phyloP scores from a whole-genome alignment of 2,329 filamentous ascomycete genomes.

The Mycogone perniciosa region DNA sequence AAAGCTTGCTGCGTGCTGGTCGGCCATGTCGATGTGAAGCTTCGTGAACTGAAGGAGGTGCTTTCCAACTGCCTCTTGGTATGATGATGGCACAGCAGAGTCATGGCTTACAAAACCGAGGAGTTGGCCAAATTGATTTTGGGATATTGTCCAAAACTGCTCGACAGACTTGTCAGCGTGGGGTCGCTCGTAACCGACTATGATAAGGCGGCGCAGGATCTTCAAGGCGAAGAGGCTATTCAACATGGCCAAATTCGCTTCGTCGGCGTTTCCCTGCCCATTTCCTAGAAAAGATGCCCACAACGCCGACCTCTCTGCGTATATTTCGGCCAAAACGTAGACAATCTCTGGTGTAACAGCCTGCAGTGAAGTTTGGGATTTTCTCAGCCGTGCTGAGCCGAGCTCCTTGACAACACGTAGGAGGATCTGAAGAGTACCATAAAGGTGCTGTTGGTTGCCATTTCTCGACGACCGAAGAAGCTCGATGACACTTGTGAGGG shows the following conservation, averaged over 20 bases:
- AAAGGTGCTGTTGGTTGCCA: slow-evolving; percentile 59
- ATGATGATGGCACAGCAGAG: slow-evolving; percentile 44
- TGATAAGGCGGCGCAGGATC: slow-evolving; percentile 68
- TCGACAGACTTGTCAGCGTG: slow-evolving; percentile 70
- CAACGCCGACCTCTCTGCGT: slow-evolving; percentile 61
- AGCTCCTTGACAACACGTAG: slow-evolving; percentile 88
- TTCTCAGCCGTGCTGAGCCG: slow-evolving; percentile 68
- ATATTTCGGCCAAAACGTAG: slow-evolving; percentile 71
- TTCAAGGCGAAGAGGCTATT: slow-evolving; percentile 77
- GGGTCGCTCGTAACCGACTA: slow-evolving; percentile 78
- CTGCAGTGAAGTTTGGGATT: slow-evolving; percentile 70
- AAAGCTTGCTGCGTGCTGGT: slow-evolving; percentile 74
- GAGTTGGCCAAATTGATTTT: slow-evolving; percentile 71
- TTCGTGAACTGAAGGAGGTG: slow-evolving; percentile 89
- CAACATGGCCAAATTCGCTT: slow-evolving; percentile 58
- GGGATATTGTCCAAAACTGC: slow-evolving; percentile 73
- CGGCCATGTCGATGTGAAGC: slow-evolving; percentile 81
- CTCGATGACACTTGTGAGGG: slow-evolving; percentile 53
- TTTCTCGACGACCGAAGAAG: slow-evolving; percentile 50
- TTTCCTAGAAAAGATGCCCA: slow-evolving; percentile 60
- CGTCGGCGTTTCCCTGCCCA: slow-evolving; percentile 51
- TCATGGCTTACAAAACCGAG: slow-evolving; percentile 56
- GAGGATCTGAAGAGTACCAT: slow-evolving; percentile 67
- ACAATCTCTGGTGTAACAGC: slow-evolving; percentile 76
- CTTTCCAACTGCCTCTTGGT: slow-evolving; percentile 65